Base-by-base conservation (phyloP, 768 basidiomycete species). In the Agaricus blazei region DNA sequence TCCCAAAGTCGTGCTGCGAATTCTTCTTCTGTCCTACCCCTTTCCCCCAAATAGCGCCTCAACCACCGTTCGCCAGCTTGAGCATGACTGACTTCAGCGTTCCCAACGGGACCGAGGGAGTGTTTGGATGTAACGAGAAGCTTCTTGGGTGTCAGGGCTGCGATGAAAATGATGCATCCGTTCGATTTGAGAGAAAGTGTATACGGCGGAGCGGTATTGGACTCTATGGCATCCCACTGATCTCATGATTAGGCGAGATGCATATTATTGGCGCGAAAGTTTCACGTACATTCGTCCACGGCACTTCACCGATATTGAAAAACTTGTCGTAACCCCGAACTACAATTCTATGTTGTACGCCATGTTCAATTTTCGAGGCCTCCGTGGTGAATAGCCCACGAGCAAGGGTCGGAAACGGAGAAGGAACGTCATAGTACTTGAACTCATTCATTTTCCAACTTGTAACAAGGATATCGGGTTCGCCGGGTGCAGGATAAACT, bases 371-470 rank as follows among this genome's bases (percentile, higher is more conserved):
- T 1, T 51, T 57, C 12, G 60, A 48, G 0, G 78, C 52, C 37
- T 88, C 79, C 9, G 73, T 68, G 0, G 90, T 88, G 67, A 98
- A 98, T 26, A 99, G 66, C 0, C 97, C 97, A 27, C 97, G 75
- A 0, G 94, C 97, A 19, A 97, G 81, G 0, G 94, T 97, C 2
- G 96, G 96, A 65, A 98, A 97, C 0, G 93, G 93, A 9, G 87
- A 89, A 0, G 93, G 93, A 1, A 92, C 77, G 49, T 89, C 84
- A 58, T 91, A 88, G 71, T 96, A 98, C 67, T 93, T 93, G 77
- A 85, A 92, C 68, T 98, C 97, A 69, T 92, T 90, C 93, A 98
- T 93, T 75, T 93, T 96, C 96, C 96, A 98, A 71, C 90, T 93
- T 3, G 82, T 78, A 28, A 98, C 71, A 3, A 67, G 64, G 62